These are phyloP conservation scores for Aspergillus ochraceoroseus DNA, from an alignment of 2,329 filamentous ascomycete genomes.

Conservation along the genomic window DNA sequence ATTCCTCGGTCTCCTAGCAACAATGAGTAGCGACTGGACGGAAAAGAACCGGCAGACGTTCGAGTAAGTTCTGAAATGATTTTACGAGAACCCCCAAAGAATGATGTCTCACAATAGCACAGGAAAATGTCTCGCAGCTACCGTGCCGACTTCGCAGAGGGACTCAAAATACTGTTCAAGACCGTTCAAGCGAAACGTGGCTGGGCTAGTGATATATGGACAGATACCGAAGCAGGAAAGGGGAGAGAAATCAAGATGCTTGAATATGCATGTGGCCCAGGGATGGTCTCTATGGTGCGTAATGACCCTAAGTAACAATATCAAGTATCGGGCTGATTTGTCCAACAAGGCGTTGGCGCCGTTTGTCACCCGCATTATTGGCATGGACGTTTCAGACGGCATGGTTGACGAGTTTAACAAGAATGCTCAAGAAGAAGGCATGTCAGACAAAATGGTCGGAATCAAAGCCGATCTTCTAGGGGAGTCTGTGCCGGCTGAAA, in stretches of 20 bases:
- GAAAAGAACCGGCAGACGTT: conserved; percentile 12
- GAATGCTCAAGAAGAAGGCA: conserved; percentile 50
- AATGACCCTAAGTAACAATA: background rate
- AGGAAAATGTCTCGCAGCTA: conserved; percentile 10
- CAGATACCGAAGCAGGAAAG: conserved; percentile 29
- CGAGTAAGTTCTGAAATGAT: conserved; percentile 5
- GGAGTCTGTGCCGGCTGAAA: conserved; percentile 49
- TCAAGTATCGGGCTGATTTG: conserved; percentile 4
- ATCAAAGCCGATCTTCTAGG: conserved; percentile 55
- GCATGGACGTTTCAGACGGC: conserved; percentile 65
- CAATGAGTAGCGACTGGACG: conserved; percentile 8
- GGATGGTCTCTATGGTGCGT: conserved; percentile 59
- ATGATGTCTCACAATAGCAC: background rate
- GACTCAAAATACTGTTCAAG: conserved; percentile 4
- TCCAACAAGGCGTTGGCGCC: conserved; percentile 51
- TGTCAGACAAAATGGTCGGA: conserved; percentile 53
- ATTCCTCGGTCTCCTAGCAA: background rate
- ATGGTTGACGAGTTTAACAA: conserved; percentile 67
- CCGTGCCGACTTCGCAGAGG: conserved; percentile 2
- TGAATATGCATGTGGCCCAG: conserved; percentile 73
- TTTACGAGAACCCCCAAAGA: background rate
- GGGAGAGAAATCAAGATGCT: conserved; percentile 50
- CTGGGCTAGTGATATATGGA: conserved; percentile 60
- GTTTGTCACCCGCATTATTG: conserved; percentile 59
- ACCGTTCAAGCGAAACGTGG: conserved; percentile 38